phyloP scores from a whole-genome alignment of 768 basidiomycete genomes.

The Termitomyces sp. region DNA sequence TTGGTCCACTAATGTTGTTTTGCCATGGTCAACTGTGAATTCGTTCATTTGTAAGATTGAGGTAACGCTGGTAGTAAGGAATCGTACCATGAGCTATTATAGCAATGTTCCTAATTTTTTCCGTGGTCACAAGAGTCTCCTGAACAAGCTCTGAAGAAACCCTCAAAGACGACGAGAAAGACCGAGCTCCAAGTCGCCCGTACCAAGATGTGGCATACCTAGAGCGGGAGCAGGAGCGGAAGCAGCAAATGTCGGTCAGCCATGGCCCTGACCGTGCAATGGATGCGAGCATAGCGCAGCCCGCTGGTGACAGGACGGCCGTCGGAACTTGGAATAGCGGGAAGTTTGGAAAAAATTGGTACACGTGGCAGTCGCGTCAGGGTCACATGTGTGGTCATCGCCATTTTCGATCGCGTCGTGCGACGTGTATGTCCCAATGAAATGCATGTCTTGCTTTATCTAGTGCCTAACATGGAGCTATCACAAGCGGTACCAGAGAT shows the following conservation, averaged over 20 bases:
- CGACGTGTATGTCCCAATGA: too few relatives aligned
- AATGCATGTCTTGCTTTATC: too few relatives aligned
- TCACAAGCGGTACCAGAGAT: too few relatives aligned
- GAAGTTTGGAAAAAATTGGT: not conserved
- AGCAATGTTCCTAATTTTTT: slow-evolving; percentile 46
- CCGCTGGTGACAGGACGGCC: not conserved
- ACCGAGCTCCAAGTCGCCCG: not conserved
- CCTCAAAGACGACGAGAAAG: slow-evolving; percentile 15
- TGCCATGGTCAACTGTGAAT: slow-evolving; percentile 47
- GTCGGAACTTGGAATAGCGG: not conserved
- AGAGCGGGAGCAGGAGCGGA: too few relatives aligned
- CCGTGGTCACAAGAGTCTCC: slow-evolving; percentile 28
- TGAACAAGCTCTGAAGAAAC: slow-evolving; percentile 24
- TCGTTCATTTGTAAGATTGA: not conserved
- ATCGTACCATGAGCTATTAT: slow-evolving; percentile 50
- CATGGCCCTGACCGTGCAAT: slow-evolving; percentile 7
- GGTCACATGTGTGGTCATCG: not conserved
- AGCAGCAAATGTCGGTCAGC: not conserved
- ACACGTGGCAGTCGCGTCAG: not conserved
- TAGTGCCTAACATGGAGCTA: too few relatives aligned
- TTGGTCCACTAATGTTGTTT: slow-evolving; percentile 53
- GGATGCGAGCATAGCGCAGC: slow-evolving; percentile 11
- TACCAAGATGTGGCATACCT: not conserved
- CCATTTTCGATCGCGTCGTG: too few relatives aligned
- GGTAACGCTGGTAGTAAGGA: not conserved